Conservation (phyloP, 345 rosid genomes). For the Populus alba region DNA sequence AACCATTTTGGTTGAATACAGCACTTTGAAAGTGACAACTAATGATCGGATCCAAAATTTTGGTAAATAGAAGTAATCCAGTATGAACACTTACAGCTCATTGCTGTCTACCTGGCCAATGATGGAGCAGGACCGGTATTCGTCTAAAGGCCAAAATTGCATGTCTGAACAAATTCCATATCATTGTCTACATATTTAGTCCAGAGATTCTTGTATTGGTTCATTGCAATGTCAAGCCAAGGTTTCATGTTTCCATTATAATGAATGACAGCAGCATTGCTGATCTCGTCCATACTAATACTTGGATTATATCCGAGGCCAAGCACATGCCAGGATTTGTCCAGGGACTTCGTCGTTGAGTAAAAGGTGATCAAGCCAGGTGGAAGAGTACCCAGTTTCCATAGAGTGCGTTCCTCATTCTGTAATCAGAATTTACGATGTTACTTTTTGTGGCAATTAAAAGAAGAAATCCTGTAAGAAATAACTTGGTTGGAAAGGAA, state of each 20-base stretch:
- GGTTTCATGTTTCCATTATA: conserved; percentile 97
- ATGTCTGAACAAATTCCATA: conserved; percentile 37
- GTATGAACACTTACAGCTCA: conserved; percentile 34
- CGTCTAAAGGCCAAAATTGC: conserved; percentile 62
- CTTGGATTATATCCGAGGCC: conserved; percentile 90
- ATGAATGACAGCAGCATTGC: conserved; percentile 83
- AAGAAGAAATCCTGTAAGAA: not conserved
- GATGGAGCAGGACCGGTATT: conserved; percentile 11
- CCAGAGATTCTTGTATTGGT: conserved; percentile 87
- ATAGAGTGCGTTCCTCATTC: conserved; percentile 71
- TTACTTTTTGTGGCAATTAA: not conserved
- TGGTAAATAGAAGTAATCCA: conserved; percentile 19
- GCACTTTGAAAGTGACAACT: conserved; percentile 19
- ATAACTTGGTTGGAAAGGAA: conserved; percentile 12
- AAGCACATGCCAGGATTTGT: conserved; percentile 88
- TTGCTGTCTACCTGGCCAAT: conserved; percentile 21
- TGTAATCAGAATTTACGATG: conserved; percentile 15
- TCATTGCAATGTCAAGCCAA: conserved; percentile 91
- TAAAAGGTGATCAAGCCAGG: conserved; percentile 88
- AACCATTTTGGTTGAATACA: conserved; percentile 30
- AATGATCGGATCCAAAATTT: conserved; percentile 23
- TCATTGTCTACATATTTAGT: conserved; percentile 69
- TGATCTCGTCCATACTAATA: conserved; percentile 77
- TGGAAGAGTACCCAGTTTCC: conserved; percentile 71
- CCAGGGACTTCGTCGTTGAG: conserved; percentile 75